phyloP scores from a whole-genome alignment of 768 basidiomycete genomes.

The Lyophyllum semitale region DNA sequence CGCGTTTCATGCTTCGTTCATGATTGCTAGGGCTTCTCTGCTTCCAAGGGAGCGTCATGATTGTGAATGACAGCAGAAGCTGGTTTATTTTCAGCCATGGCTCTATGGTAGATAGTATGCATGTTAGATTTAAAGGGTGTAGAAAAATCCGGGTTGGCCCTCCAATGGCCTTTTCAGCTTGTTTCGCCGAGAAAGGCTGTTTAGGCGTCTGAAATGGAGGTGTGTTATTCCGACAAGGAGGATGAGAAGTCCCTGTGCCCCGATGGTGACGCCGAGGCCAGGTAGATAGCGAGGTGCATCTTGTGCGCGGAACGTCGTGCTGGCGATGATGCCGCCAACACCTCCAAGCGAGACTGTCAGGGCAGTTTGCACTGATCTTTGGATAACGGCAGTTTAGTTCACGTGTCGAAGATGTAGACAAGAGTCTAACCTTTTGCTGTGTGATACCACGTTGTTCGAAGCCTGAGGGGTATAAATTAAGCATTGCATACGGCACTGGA shows the following conservation, averaged over 20 bases:
- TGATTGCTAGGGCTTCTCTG: not conserved
- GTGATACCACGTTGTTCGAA: conserved; percentile 50
- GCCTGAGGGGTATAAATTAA: conserved; percentile 22
- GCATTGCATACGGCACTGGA: not conserved
- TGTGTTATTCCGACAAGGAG: conserved; percentile 33
- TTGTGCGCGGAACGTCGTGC: conserved; percentile 40
- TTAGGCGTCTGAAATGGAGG: conserved; percentile 36
- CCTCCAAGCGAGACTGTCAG: conserved; percentile 43
- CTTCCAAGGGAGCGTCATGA: not conserved
- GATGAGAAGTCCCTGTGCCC: conserved; percentile 39
- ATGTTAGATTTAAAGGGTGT: conserved; percentile 32
- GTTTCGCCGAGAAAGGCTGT: conserved; percentile 35
- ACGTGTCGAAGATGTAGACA: not conserved
- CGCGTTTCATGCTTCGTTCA: conserved; percentile 1
- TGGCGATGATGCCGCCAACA: conserved; percentile 45
- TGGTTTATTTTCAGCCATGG: not conserved
- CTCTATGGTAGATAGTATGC: not conserved
- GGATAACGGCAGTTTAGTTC: conserved; percentile 1
- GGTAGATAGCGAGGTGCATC: conserved; percentile 48
- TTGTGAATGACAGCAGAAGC: not conserved
- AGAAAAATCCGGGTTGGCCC: conserved; percentile 37
- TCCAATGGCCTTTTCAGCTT: conserved; percentile 33
- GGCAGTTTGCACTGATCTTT: conserved; percentile 37
- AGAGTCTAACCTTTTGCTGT: conserved; percentile 40
- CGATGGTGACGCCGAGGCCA: conserved; percentile 43